phyloP scores from a whole-genome alignment of 306 rosid species.

The Sesbania bispinosa region DNA sequence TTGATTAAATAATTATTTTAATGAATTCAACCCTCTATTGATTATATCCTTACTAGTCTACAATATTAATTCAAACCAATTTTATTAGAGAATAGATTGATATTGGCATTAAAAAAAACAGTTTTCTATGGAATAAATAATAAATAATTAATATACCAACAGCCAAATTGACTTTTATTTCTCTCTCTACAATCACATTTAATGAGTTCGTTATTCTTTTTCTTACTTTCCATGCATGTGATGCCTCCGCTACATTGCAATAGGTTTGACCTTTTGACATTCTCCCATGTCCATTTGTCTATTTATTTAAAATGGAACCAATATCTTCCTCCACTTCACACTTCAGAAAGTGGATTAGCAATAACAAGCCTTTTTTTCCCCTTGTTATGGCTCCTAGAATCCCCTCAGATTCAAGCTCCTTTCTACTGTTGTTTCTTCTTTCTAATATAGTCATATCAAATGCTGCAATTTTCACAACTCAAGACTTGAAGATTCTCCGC shows the following conservation, averaged over 20 bases:
- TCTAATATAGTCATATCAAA: neutral
- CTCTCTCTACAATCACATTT: neutral
- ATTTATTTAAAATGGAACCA: neutral
- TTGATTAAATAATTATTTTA: too few species aligned
- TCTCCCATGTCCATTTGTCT: neutral
- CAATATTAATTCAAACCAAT: too few species aligned
- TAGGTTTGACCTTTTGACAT: neutral
- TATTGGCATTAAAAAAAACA: too few species aligned
- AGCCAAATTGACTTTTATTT: neutral
- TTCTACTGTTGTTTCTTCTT: neutral
- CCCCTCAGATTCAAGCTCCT: neutral
- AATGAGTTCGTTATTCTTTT: neutral
- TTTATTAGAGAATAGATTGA: too few species aligned
- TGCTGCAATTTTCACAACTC: neutral
- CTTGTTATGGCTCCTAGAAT: neutral
- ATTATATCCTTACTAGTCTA: too few species aligned
- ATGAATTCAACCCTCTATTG: too few species aligned
- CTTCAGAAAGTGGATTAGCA: neutral
- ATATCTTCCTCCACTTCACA: neutral
- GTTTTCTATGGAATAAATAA: too few species aligned
- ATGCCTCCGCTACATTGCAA: neutral
- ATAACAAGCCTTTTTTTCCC: neutral
- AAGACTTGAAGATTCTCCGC: neutral
- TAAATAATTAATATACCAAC: too few species aligned
- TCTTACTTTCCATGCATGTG: neutral